These are phyloP conservation scores for Auriscalpium vulgare DNA, from an alignment of 768 basidiomycete species.

Conservation along the genomic window DNA sequence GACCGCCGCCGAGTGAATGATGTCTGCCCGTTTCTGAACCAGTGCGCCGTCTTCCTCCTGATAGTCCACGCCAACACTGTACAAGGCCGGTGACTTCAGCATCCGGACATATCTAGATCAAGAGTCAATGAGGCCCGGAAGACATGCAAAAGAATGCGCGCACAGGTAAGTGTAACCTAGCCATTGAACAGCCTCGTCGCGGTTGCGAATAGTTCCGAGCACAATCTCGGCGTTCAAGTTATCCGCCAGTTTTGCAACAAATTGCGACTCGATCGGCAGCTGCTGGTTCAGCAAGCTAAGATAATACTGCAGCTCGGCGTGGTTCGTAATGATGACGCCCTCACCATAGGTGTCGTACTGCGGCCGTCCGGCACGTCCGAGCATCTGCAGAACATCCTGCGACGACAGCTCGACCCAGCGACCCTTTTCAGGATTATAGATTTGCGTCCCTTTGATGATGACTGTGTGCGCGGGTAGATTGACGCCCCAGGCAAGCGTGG, in stretches of 20 bases:
- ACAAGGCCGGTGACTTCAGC: constrained; percentile 82
- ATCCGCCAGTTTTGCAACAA: constrained; percentile 86
- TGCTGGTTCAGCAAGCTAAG: constrained; percentile 93
- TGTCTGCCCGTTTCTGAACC: constrained; percentile 91
- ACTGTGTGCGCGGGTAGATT: constrained; percentile 96
- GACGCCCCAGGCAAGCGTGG: constrained; percentile 98
- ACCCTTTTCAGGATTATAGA: constrained; percentile 98
- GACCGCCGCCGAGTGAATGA: constrained; percentile 88
- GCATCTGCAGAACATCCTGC: constrained; percentile 98
- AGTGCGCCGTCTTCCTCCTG: constrained; percentile 76
- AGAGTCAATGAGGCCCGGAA: no score
- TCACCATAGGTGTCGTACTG: constrained; percentile 97
- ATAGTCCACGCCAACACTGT: constrained; percentile 86
- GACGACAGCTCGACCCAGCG: constrained; percentile 93
- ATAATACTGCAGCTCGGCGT: constrained; percentile 95
- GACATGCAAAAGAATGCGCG: constrained; percentile 22
- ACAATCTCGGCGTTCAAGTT: constrained; percentile 98
- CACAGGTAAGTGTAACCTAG: constrained; percentile 90
- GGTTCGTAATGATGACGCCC: constrained; percentile 98
- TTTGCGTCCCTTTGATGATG: constrained; percentile 99
- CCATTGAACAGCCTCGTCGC: constrained; percentile 98
- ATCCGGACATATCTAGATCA: constrained; percentile 80
- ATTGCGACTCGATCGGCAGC: constrained; percentile 94
- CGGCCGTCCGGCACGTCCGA: constrained; percentile 93
- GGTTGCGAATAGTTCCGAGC: constrained; percentile 86